Evolutionary conservation across 805 yeast genomes (phyloP), one percentile per base, ranked within the genome.

Genomic region (Saturnispora diversa): DNA sequence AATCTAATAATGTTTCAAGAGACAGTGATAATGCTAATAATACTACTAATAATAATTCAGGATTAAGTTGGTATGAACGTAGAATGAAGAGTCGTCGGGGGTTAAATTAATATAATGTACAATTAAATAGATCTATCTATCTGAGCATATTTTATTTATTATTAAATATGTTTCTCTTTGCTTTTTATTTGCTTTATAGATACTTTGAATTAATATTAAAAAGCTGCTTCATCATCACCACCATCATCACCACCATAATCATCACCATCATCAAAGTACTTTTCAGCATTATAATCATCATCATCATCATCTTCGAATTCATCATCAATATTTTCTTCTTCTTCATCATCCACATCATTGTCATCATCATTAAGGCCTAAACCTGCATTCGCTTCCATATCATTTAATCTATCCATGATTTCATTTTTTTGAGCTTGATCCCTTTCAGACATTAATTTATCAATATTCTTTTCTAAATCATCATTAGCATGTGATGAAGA

Each of bases 231-330:
- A 41, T 71, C 80, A 40, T 72, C 81, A n/a, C 71, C 84, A 25
- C 68, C 79, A 16, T 67, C 75, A 28, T 69, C 79, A 34, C 55
- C 68, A 39, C 57, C 69, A 30, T 72, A 78, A 38, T 76, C 81
- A 47, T 80, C 84, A 32, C 80, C 82, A 48, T 73, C 80, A 54
- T 81, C 87, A 52, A 81, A 81, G 60, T 81, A 81, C 58, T 75
- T 76, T 50, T 81, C 90, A 7, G 90, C 90, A 51, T 81, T 81
- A 52, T 81, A 81, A 56, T 80, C 86, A 53, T 78, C 84, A 49
- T 81, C 87, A 20, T 80, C 86, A 42, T 80, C 82, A 47, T 79
- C 86, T 45, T 76, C 81, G 48, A 70, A 73, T 45, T 79, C 84
- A 46, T 80, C 86, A 50, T 80, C 85, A 35, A 65, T 62, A n/a